These are phyloP conservation scores for Fusarium virguliforme DNA, from an alignment of 2,329 filamentous ascomycete species.

Conservation along the genomic window DNA sequence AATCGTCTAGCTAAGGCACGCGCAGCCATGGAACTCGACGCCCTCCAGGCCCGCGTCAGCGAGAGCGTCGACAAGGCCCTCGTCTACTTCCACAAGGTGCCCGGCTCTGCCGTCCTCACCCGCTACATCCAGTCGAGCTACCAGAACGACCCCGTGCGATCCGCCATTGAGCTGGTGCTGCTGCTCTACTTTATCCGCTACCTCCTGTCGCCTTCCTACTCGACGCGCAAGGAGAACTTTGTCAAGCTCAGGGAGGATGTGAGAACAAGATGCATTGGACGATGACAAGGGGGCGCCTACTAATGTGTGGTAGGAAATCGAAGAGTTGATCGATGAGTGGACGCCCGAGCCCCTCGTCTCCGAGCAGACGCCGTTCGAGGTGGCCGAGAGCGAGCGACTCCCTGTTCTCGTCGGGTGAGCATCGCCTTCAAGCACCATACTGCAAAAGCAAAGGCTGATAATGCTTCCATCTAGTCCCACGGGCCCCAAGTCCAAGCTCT, in stretches of 20 bases:
- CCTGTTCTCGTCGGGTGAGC: slow-evolving; percentile 89
- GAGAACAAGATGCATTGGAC: slow-evolving; percentile 11
- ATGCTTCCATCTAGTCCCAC: slow-evolving; percentile 68
- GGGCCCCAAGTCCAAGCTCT: slow-evolving; percentile 89
- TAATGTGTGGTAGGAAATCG: slow-evolving; percentile 78
- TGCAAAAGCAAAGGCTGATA: not conserved
- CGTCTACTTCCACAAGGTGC: slow-evolving; percentile 87
- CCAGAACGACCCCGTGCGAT: slow-evolving; percentile 95
- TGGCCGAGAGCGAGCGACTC: slow-evolving; percentile 85
- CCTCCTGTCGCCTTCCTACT: slow-evolving; percentile 91
- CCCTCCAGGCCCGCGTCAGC: slow-evolving; percentile 68
- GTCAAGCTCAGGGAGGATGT: slow-evolving; percentile 88
- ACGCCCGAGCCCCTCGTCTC: slow-evolving; percentile 91
- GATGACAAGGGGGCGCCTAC: not conserved
- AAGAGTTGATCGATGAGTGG: slow-evolving; percentile 98
- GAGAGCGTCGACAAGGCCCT: slow-evolving; percentile 68
- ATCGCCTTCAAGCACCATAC: not conserved
- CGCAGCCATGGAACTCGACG: slow-evolving; percentile 73
- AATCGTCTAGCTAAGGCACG: slow-evolving; percentile 5
- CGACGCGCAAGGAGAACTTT: slow-evolving; percentile 89
- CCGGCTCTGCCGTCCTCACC: slow-evolving; percentile 92
- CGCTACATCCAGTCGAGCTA: slow-evolving; percentile 98
- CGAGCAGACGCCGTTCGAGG: slow-evolving; percentile 81
- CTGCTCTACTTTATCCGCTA: slow-evolving; percentile 97
- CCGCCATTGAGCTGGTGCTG: slow-evolving; percentile 91